phyloP scores from a whole-genome alignment of 2,329 filamentous ascomycete genomes.

The Aspergillus texensis region DNA sequence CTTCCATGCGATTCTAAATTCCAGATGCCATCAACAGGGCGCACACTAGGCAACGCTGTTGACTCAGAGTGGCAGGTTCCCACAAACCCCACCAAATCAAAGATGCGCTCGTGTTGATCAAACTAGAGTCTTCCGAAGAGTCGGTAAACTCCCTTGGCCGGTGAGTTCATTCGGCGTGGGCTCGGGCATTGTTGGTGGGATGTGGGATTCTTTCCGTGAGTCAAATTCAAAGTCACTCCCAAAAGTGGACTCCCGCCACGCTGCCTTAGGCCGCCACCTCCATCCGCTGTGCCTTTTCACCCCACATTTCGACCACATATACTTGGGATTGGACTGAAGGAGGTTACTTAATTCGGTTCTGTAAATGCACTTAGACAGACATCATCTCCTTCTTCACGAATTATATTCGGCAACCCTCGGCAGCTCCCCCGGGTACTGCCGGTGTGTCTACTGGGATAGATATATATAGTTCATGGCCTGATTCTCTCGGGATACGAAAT shows the following conservation, averaged over 20 bases:
- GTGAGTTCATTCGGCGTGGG: background rate
- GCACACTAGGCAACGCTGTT: slow-evolving; percentile 18
- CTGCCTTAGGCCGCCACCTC: background rate
- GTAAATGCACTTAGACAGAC: background rate
- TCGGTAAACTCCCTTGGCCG: background rate
- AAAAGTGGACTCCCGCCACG: background rate
- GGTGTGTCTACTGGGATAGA: background rate
- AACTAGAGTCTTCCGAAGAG: no score
- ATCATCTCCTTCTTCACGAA: background rate
- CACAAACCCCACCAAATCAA: background rate
- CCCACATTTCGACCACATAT: background rate
- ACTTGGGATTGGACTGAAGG: background rate
- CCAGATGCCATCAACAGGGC: slow-evolving; percentile 31
- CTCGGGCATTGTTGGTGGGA: background rate
- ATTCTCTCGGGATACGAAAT: background rate
- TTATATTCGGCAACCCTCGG: background rate
- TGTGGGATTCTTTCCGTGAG: background rate
- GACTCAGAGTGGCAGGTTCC: background rate
- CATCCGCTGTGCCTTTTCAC: background rate
- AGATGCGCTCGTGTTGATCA: background rate
- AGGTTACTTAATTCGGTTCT: background rate
- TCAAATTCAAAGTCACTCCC: background rate
- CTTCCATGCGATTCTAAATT: slow-evolving; percentile 39
- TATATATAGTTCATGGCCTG: slow-evolving; percentile 3
- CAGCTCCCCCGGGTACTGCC: background rate